Base-by-base conservation (phyloP, 1,284 basidiomycete genomes). In the Apiotrichum veenhuisii region DNA sequence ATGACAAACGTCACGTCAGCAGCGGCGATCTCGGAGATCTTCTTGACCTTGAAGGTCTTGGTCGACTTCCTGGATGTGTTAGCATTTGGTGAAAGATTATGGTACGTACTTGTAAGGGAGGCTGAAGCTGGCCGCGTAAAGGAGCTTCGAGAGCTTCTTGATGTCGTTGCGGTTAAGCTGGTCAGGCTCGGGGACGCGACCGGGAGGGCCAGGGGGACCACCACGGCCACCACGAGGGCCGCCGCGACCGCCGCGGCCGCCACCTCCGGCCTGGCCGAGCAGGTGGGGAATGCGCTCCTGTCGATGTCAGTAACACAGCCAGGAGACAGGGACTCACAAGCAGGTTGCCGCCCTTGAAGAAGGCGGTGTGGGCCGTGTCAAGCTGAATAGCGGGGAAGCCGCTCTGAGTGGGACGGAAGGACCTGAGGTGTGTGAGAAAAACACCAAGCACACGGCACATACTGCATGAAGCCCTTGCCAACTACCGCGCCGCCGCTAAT, bases 281-380 rank as follows among this genome's bases (percentile, higher is more conserved):
- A 76, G 42, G 37, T 66, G 57, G 12, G 64, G 60, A 20, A 68
- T 64, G 33, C 75, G 64, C 8, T 74, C 55, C 63, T 65, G 52
- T 23, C 8, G 5, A 41, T 14, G 41, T 43, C 22, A 57, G 62
- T 44, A 62, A 30, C 12, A 46, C n/a, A n/a, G n/a, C 10, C 42
- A 17, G 42, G 10, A 33, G 12, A 27, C 7, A 15, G 3, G 14
- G 18, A 66, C 71, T 64, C 37, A 74, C 72, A 37, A 66, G 45
- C 15, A 77, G 62, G 37, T 59, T 63, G 5, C 77, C 77, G 7
- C 71, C 60, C 42, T 68, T 59, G 53, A 75, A 62, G 55, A 78
- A 74, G 3, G 76, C 75, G 2, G 73, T 73, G 62, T 73, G 75
- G 1, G 76, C 76, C 22, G 70, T 73, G 64, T 77, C 74, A 43